phyloP scores from a whole-genome alignment of 2,329 filamentous ascomycete genomes.

The Colletotrichum zoysiae region DNA sequence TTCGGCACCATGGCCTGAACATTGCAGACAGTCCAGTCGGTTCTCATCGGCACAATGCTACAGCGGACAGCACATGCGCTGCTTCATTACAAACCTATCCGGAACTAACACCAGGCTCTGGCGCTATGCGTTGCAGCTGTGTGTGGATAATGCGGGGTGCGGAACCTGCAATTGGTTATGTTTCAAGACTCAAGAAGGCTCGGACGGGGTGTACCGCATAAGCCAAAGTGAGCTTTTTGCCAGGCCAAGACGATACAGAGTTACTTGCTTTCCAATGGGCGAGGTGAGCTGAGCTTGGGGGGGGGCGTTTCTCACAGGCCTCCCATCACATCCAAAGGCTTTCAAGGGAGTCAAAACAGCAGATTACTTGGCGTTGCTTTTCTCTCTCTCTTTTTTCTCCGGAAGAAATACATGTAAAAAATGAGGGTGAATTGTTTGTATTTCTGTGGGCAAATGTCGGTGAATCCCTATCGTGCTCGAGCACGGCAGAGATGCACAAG shows the following conservation, averaged over 20 bases:
- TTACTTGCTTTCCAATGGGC: background rate
- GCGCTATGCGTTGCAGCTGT: slow-evolving; percentile 8
- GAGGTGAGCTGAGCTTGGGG: too few relatives aligned
- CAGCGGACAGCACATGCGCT: background rate
- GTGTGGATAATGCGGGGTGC: background rate
- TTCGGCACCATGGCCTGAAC: background rate
- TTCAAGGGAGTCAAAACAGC: background rate
- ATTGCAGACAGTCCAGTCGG: slow-evolving; percentile 13
- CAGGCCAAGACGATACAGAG: background rate
- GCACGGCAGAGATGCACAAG: too few relatives aligned
- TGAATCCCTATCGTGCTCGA: background rate
- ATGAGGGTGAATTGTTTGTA: background rate
- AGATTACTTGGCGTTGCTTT: background rate
- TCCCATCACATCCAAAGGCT: background rate
- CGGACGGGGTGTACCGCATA: background rate
- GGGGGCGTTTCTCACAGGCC: background rate
- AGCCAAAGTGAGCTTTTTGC: background rate
- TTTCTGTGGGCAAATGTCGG: background rate
- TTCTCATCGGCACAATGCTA: slow-evolving; percentile 20
- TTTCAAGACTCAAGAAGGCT: background rate
- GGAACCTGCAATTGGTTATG: background rate
- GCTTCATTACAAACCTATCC: slow-evolving; percentile 10
- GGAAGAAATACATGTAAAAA: background rate
- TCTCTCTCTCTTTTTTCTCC: too few relatives aligned
- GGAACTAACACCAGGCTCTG: slow-evolving; percentile 3